These are phyloP conservation scores for Neofusicoccum laricinum DNA, from an alignment of 2,329 filamentous ascomycete genomes.

Conservation along the genomic window DNA sequence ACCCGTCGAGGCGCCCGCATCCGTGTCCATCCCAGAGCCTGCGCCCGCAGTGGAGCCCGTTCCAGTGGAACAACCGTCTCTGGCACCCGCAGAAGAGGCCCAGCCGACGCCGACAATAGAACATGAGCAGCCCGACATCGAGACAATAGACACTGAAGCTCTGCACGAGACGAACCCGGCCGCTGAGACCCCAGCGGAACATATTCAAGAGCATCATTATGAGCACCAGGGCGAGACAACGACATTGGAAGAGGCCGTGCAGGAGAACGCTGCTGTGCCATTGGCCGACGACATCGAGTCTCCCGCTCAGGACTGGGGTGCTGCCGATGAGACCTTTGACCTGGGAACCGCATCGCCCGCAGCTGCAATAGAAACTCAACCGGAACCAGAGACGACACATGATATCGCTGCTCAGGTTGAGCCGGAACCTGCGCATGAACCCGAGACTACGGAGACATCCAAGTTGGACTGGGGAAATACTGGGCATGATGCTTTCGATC, in stretches of 20 bases:
- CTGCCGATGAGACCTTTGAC: constrained; percentile 16
- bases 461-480: constrained; percentile 34
- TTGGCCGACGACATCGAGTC: constrained; percentile 40
- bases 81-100: background rate
- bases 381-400: background rate
- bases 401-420: background rate
- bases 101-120: constrained; percentile 7
- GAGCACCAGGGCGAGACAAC: constrained; percentile 48
- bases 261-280: constrained; percentile 41
- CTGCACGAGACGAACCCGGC: constrained; percentile 19
- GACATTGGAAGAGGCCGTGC: constrained; percentile 44
- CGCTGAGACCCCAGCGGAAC: constrained; percentile 20
- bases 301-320: constrained; percentile 25
- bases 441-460: background rate
- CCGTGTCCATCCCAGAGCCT: background rate
- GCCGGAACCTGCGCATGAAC: background rate
- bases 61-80: background rate
- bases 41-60: background rate
- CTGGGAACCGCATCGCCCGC: background rate
- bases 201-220: constrained; percentile 35
- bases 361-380: background rate
- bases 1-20: background rate
- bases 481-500: constrained; percentile 30
- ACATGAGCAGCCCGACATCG: constrained; percentile 16
- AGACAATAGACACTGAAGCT: constrained; percentile 17